Evolutionary conservation across 2,329 filamentous ascomycete species (phyloP), one percentile per base, ranked within the genome.

Genomic region (Periconia sp.): DNA sequence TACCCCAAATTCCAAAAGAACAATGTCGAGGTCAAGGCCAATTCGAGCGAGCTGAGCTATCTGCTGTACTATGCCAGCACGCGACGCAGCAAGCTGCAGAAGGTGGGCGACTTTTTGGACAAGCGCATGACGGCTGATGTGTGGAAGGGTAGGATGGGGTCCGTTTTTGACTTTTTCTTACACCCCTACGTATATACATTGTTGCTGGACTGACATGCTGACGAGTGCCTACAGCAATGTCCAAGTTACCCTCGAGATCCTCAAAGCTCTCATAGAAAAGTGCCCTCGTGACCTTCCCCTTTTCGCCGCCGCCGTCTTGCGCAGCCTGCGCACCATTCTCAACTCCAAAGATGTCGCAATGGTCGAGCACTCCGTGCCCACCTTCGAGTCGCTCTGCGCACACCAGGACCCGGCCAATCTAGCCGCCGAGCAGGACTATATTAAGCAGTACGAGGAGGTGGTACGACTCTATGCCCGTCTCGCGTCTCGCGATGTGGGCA

Each of bases 1-100:
- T 99, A 97, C 75, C 94, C 94, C 41, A 89, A 89, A 64, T 92
- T 90, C 60, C 90, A 90, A 61, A 97, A 97, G 78, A 91, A 91
- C 64, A 68, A 74, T 58, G 89, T 92, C 71, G 91, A 96, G 68
- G 91, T 96, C 70, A 95, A 93, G 77, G 92, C 94, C 43, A 97
- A 97, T 76, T 91, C 91, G 62, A 96, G 91, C 77, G 94, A 99
- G 80, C 85, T 99, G 59, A 96, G 91, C 76, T 97, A 97, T 73
- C 85, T 99, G 60, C 85, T 97, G 50, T 97, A 96, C 82, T 97
- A 99, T 80, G 92, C 91, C 57, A 95, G 90, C 71, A 96, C 92
- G 64, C 90, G 93, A 56, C 87, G 91, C 61, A 93, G 90, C 76
- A 99, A 97, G 82, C 86, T 97, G 65, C 91, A 94, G 69, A 99